These are phyloP conservation scores for Talaromyces sp. DNA, from an alignment of 2,329 filamentous ascomycete species.

Conservation along the genomic window DNA sequence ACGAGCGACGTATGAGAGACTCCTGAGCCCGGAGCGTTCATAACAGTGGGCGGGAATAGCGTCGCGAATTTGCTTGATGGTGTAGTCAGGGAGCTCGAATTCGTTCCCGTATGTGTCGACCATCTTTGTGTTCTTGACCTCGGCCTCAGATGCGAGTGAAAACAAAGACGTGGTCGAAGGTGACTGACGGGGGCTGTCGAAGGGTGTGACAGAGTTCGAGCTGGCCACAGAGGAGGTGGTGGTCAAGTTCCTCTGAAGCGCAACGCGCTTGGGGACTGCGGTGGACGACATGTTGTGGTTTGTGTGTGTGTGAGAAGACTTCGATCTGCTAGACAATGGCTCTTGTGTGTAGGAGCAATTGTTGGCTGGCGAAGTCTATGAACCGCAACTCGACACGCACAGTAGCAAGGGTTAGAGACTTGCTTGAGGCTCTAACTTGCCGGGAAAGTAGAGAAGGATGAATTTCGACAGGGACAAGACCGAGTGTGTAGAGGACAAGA, in stretches of 20 bases:
- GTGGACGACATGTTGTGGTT: conserved; percentile 49
- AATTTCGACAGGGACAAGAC: not conserved
- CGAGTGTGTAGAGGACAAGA: not conserved
- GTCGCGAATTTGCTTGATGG: conserved; percentile 94
- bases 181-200: conserved; percentile 60
- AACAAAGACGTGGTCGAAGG: conserved; percentile 87
- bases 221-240: conserved; percentile 54
- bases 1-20: conserved; percentile 78
- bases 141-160: conserved; percentile 69
- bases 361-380: not conserved
- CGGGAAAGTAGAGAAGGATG: not conserved
- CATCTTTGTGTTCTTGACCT: conserved; percentile 51
- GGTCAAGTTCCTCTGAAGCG: conserved; percentile 52
- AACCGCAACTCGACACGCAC: not conserved
- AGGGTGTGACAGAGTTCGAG: conserved; percentile 54
- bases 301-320: conserved; percentile 13
- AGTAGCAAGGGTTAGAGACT: not conserved
- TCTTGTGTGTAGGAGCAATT: not conserved
- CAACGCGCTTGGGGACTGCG: conserved; percentile 41
- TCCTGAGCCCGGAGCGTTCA: conserved; percentile 72
- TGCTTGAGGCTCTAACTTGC: not conserved
- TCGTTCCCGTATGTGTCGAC: conserved; percentile 92
- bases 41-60: conserved; percentile 98
- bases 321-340: conserved; percentile 10
- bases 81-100: conserved; percentile 90